These are phyloP conservation scores for Viridothelium virens DNA, from an alignment of 495 filamentous ascomycete genomes.

Conservation along the genomic window DNA sequence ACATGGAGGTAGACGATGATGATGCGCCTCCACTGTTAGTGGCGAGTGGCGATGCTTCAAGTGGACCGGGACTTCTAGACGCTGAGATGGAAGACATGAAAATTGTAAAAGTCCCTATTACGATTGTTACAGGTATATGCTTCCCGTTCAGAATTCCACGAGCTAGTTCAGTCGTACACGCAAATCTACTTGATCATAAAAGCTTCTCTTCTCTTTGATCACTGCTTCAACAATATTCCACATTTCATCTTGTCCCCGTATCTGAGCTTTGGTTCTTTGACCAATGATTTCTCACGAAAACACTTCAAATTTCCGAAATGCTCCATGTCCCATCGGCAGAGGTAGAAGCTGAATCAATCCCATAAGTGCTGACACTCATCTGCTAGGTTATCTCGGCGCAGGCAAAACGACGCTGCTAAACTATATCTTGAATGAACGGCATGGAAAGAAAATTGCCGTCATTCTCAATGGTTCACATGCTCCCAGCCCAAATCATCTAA, in stretches of 20 bases:
- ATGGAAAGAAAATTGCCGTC: conserved; percentile 95
- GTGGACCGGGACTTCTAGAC: conserved; percentile 22
- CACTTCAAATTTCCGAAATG: no score
- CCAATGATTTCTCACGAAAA: no score
- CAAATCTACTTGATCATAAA: no score
- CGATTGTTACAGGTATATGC: conserved; percentile 75
- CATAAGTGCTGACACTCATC: neutral
- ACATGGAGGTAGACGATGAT: conserved; percentile 47
- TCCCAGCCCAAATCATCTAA: neutral
- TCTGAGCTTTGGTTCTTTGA: no score
- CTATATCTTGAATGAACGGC: conserved; percentile 85
- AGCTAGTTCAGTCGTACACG: no score
- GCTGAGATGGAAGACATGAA: conserved; percentile 41
- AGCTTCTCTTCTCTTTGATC: no score
- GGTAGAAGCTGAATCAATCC: conserved; percentile 4
- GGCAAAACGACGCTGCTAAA: conserved; percentile 95
- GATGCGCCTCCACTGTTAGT: conserved; percentile 70
- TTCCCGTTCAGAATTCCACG: conserved; percentile 14
- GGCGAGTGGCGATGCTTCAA: conserved; percentile 36
- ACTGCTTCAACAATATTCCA: no score
- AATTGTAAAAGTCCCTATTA: conserved; percentile 74
- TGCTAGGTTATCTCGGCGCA: conserved; percentile 75
- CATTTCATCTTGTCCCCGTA: no score
- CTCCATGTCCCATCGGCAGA: no score
- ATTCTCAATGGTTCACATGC: conserved; percentile 69